Evolutionary conservation across 805 yeast species (phyloP).

Genomic region (Kazachstania taianensis): DNA sequence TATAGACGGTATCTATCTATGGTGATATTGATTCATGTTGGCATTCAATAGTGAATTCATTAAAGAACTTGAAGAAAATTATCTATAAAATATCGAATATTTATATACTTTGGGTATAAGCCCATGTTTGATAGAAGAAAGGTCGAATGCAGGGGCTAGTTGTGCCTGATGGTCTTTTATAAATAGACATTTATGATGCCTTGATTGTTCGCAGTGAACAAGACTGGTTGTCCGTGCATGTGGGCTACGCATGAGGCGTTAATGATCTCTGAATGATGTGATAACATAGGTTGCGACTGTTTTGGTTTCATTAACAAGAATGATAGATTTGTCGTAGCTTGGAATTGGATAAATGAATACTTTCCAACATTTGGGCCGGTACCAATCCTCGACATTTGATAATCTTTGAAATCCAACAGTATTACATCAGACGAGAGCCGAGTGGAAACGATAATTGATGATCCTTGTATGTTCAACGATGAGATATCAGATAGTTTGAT

Average conservation of each 20-base stretch:
- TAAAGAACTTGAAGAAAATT: no score
- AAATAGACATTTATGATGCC: conserved; percentile 2
- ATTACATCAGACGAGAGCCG: conserved; percentile 13
- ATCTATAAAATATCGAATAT: no score
- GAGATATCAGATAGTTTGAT: neutral
- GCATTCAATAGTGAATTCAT: no score
- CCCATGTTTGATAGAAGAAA: no score
- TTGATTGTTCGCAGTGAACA: neutral
- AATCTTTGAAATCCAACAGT: conserved; percentile 11
- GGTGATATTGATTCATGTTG: no score
- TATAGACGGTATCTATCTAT: no score
- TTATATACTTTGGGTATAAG: no score
- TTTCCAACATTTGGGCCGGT: conserved; percentile 4
- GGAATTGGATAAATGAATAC: conserved; percentile 7
- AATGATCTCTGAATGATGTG: neutral
- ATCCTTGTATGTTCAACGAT: conserved; percentile 6
- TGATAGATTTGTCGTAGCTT: conserved; percentile 17
- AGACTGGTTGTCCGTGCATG: neutral
- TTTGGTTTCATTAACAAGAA: conserved; percentile 8
- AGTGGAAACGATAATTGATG: conserved; percentile 13
- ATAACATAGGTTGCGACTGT: no score
- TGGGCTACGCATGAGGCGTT: neutral
- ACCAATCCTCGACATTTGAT: conserved; percentile 8
- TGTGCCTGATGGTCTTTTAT: no score
- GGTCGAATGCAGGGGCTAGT: no score